phyloP scores from a whole-genome alignment of 164 flowering plant species.

The Vitis rotundifolia region DNA sequence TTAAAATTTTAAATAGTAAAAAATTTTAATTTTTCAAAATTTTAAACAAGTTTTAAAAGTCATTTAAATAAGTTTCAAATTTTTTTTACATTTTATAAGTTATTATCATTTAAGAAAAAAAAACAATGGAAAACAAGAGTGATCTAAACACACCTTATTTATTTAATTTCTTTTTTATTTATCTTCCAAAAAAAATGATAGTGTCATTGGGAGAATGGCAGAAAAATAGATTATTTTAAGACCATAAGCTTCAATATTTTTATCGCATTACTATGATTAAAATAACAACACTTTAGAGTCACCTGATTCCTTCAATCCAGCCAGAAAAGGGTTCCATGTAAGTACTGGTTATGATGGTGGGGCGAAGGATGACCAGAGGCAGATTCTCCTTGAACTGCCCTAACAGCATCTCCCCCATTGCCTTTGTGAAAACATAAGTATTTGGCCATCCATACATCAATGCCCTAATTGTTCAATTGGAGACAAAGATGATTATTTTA shows the following conservation, averaged over 20 bases:
- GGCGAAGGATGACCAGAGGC: constrained; percentile 47
- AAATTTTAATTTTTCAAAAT: no score
- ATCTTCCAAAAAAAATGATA: no score
- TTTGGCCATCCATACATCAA: constrained; percentile 50
- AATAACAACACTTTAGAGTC: not conserved
- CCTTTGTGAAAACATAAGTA: constrained; percentile 54
- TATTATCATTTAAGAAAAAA: no score
- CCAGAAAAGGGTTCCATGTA: constrained; percentile 63
- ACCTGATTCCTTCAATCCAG: constrained; percentile 63
- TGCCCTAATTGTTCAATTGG: constrained; percentile 22
- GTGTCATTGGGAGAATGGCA: no score
- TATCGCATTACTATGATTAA: not conserved
- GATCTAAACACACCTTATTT: no score
- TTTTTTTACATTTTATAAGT: no score
- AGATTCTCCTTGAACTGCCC: constrained; percentile 29
- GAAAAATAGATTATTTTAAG: not conserved
- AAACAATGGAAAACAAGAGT: no score
- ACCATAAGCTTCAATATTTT: not conserved
- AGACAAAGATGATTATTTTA: no score
- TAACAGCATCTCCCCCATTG: constrained; percentile 55
- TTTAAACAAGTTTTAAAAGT: no score
- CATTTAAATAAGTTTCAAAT: no score
- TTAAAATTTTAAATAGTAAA: no score
- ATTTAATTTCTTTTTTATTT: no score
- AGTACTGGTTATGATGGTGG: constrained; percentile 54